Conservation (phyloP, 2,329 filamentous ascomycete species). For the Clathrospora elynae region DNA sequence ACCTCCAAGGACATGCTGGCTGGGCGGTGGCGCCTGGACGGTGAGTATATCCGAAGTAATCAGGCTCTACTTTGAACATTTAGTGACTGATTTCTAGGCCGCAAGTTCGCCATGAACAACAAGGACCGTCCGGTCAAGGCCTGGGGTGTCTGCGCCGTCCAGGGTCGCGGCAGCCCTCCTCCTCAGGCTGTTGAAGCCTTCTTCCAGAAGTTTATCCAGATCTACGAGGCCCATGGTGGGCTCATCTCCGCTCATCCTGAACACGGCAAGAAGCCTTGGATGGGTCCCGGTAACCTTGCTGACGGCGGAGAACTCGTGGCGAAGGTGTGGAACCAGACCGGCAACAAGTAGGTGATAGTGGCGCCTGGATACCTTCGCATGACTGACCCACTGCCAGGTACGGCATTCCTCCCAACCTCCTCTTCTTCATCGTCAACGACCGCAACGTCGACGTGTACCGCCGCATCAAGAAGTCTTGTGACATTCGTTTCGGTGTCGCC, state of each 20-base stretch:
- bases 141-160: slow-evolving; percentile 77
- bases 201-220: slow-evolving; percentile 64
- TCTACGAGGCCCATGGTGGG: slow-evolving; percentile 67
- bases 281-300: slow-evolving; percentile 38
- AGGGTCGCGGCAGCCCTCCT: slow-evolving; percentile 55
- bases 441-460: slow-evolving; percentile 76
- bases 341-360: slow-evolving; percentile 48
- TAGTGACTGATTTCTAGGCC: slow-evolving; percentile 52
- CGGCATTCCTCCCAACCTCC: slow-evolving; percentile 68
- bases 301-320: slow-evolving; percentile 58
- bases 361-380: background rate
- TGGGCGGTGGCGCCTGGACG: slow-evolving; percentile 85
- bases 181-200: slow-evolving; percentile 58
- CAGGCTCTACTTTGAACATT: background rate
- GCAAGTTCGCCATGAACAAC: slow-evolving; percentile 75
- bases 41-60: background rate
- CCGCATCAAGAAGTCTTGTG: slow-evolving; percentile 85
- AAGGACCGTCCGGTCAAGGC: slow-evolving; percentile 60
- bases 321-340: slow-evolving; percentile 61
- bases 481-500: slow-evolving; percentile 81
- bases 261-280: slow-evolving; percentile 39
- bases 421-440: slow-evolving; percentile 77
- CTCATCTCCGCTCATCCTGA: slow-evolving; percentile 48
- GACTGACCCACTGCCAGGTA: slow-evolving; percentile 31
- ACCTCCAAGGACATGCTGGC: slow-evolving; percentile 52